phyloP scores from a whole-genome alignment of 1,284 basidiomycete genomes.

The Bjerkandera adusta region DNA sequence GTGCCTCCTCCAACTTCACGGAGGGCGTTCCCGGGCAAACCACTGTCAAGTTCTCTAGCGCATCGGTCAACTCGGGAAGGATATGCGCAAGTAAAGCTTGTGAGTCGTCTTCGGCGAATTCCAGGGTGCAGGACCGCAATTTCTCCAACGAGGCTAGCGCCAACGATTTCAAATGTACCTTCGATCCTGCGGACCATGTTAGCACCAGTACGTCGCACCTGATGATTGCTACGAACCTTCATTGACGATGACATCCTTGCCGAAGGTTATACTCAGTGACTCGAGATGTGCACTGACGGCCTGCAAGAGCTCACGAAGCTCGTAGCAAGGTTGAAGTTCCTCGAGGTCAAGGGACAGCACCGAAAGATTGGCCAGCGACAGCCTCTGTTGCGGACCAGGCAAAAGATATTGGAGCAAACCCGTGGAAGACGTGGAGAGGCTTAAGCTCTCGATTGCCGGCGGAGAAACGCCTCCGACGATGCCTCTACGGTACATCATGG shows the following conservation, averaged over 20 bases:
- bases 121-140: too few species aligned
- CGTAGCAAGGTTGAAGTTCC: constrained; percentile 3
- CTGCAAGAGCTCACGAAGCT: constrained; percentile 2
- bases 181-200: too few species aligned
- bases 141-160: too few species aligned
- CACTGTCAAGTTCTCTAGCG: too few species aligned
- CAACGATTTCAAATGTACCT: too few species aligned
- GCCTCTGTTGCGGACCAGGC: not conserved
- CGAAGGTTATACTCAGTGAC: constrained; percentile 6
- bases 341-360: constrained; percentile 6
- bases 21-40: too few species aligned
- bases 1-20: too few species aligned
- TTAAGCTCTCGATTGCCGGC: not conserved
- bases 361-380: not conserved
- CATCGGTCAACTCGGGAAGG: too few species aligned
- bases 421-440: constrained; percentile 2
- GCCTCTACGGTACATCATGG: not conserved
- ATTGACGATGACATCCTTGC: not conserved
- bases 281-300: not conserved
- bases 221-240: constrained; percentile 6
- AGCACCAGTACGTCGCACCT: too few species aligned
- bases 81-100: too few species aligned
- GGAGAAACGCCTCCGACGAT: not conserved
- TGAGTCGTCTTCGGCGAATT: too few species aligned
- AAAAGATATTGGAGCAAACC: constrained; percentile 8